Percentiles rank a stretch among this genome's conserved stretches.
Conservation (phyloP, 2,329 filamentous ascomycete species). For the Fusarium solani-melongenae region DNA sequence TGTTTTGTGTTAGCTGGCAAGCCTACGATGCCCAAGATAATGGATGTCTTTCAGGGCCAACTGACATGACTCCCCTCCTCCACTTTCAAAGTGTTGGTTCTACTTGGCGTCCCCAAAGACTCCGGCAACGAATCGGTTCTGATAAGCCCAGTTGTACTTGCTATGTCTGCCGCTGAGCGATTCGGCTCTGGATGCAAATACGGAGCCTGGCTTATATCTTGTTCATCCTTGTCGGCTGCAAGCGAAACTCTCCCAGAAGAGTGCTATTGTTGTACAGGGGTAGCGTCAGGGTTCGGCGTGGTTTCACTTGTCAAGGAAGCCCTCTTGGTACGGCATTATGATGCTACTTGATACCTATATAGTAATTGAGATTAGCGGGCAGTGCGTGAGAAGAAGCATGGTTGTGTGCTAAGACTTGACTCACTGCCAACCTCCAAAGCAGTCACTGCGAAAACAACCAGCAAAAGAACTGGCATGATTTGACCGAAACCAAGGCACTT, state of each 20-base stretch:
- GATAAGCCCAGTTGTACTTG: not conserved
- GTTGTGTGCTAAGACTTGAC: not conserved
- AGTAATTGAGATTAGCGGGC: too few relatives aligned
- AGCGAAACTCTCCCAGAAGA: not conserved
- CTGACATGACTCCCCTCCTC: conserved; percentile 11
- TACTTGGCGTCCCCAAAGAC: not conserved
- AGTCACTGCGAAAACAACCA: conserved; percentile 20
- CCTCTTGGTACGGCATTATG: too few relatives aligned
- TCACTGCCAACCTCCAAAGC: conserved; percentile 25
- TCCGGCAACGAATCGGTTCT: conserved; percentile 12
- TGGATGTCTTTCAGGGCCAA: not conserved
- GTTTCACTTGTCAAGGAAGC: too few relatives aligned
- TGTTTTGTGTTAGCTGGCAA: not conserved
- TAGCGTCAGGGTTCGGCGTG: too few relatives aligned
- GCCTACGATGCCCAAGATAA: not conserved
- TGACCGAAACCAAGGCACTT: conserved; percentile 2
- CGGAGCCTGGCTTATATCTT: not conserved
- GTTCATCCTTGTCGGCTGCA: not conserved
- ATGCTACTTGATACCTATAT: too few relatives aligned
- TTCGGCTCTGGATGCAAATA: not conserved
- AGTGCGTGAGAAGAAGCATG: too few relatives aligned
- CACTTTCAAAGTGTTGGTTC: conserved; percentile 7
- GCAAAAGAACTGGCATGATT: conserved; percentile 29
- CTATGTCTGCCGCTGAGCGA: not conserved
- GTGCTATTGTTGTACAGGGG: too few relatives aligned